Evolutionary conservation across 306 rosid species (phyloP), one percentile per base, ranked within the genome.

Genomic region (Astragalus membranaceus): DNA sequence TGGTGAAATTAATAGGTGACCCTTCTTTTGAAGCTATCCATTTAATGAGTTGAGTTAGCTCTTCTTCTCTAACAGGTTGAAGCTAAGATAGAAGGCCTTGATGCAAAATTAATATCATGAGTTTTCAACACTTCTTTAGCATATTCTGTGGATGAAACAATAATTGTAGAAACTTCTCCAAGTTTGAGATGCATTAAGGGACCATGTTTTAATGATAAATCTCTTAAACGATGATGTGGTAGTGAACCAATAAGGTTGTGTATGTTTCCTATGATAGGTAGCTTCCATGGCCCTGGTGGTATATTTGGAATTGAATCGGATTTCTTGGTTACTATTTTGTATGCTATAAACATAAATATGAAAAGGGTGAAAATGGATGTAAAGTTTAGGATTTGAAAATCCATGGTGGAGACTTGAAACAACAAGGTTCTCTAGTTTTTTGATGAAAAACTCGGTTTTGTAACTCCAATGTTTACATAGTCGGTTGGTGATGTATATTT

Each of bases 211-310:
- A 13, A 30, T 35, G 83, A 62, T 54, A 82, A 61, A 33, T 77
- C 83, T 67, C 87, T 65, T 8, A 82, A 35, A 7, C 26, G 5
- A 1, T 11, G 79, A 64, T 85, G 74, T 57, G 83, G 81, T 7
- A 66, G 73, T 20, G 78, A 60, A 3, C 69, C 74, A 26, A 48
- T 3, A n/a, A 72, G 70, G 56, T 78, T 67, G 74, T 39, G 74
- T 5, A 78, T 65, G 68, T 72, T 78, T 10, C 82, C 78, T 46
- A 82, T 67, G 4, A 82, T 7, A 5, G 89, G 87, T 29, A 82
- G 66, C 56, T 50, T 82, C 68, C 46, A 52, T 39, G 87, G 85
- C 9, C 85, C 87, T 8, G 87, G 85, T 59, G 87, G 81, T 43
- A 82, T 17, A 2, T 76, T 82, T 15, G 44, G 54, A 12, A 37